A percentile compares a stretch with the other conserved stretches of the same genome.
Conservation (phyloP, 495 filamentous ascomycete species). For the Aspergillus sclerotioniger region DNA sequence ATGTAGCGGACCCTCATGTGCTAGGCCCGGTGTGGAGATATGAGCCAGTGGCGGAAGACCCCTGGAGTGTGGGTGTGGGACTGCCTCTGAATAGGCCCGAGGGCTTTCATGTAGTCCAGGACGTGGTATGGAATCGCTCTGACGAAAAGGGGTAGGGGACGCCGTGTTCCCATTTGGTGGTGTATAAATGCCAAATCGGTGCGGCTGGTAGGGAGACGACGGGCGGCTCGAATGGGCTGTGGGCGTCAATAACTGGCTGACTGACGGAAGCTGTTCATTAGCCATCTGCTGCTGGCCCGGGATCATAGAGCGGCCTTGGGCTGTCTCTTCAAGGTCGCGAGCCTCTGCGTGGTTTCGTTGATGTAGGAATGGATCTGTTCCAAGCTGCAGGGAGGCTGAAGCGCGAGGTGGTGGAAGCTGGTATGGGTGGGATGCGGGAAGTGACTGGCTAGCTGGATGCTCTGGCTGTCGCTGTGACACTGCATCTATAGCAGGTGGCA, state of each 20-base stretch:
- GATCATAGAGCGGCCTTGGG: constrained; percentile 17
- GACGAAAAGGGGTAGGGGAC: constrained; percentile 20
- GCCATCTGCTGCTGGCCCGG: constrained; percentile 19
- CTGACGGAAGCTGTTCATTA: constrained; percentile 45
- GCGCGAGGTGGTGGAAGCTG: constrained; percentile 51
- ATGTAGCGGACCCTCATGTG: constrained; percentile 17
- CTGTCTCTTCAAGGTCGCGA: constrained; percentile 23
- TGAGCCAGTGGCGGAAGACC: constrained; percentile 38
- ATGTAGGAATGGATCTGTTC: constrained; percentile 39
- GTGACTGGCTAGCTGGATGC: constrained; percentile 35
- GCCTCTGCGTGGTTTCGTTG: constrained; percentile 33
- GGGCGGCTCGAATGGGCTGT: constrained; percentile 30
- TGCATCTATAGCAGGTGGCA: constrained; percentile 35
- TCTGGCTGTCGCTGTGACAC: constrained; percentile 17
- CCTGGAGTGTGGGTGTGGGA: constrained; percentile 19
- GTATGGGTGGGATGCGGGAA: constrained; percentile 40
- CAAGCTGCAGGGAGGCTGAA: constrained; percentile 41
- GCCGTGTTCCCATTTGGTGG: constrained; percentile 22
- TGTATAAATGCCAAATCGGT: constrained; percentile 23
- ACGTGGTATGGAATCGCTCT: constrained; percentile 24
- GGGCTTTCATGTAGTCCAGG: constrained; percentile 21
- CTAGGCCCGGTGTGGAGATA: constrained; percentile 27
- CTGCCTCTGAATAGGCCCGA: constrained; percentile 23
- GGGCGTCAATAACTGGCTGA: constrained; percentile 48
- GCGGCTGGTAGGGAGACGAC: constrained; percentile 29